A percentile compares a stretch with the other conserved stretches of the same genome.
phyloP scores from a whole-genome alignment of 2,329 filamentous ascomycete genomes.

The Dactylonectria estremocensis region DNA sequence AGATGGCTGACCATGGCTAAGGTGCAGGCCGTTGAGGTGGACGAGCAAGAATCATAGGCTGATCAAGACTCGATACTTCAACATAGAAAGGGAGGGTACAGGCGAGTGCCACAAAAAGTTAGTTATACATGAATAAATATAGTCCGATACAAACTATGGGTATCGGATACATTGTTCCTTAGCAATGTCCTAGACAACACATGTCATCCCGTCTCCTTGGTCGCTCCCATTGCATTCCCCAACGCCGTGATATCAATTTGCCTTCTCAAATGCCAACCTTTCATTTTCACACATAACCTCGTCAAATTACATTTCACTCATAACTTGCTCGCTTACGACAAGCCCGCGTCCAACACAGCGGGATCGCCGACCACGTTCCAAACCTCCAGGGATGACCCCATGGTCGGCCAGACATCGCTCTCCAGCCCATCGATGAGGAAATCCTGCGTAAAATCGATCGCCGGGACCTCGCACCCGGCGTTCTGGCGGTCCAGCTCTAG shows the following conservation, averaged over 20 bases:
- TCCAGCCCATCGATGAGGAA: conserved; percentile 43
- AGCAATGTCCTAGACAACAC: neutral
- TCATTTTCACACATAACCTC: neutral
- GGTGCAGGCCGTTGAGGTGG: conserved; percentile 58
- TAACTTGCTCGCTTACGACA: conserved; percentile 22
- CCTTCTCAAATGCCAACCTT: conserved; percentile 3
- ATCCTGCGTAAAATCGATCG: conserved; percentile 42
- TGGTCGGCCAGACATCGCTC: conserved; percentile 47
- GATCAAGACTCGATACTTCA: neutral
- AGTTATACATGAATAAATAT: neutral
- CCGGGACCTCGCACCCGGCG: conserved; percentile 39
- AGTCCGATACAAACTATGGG: conserved; percentile 15
- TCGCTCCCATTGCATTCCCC: neutral
- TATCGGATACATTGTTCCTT: conserved; percentile 22
- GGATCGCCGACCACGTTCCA: conserved; percentile 50
- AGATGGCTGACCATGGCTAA: conserved; percentile 68
- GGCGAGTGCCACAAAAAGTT: neutral
- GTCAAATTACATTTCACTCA: neutral
- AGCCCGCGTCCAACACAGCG: conserved; percentile 39
- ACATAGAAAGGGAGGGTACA: neutral
- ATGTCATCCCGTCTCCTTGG: neutral
- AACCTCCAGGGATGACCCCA: conserved; percentile 43
- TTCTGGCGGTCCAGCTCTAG: conserved; percentile 50
- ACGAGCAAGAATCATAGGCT: conserved; percentile 34
- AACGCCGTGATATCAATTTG: conserved; percentile 1